Base-by-base conservation (phyloP, 2,329 filamentous ascomycete genomes). In the Colletotrichum sidae region DNA sequence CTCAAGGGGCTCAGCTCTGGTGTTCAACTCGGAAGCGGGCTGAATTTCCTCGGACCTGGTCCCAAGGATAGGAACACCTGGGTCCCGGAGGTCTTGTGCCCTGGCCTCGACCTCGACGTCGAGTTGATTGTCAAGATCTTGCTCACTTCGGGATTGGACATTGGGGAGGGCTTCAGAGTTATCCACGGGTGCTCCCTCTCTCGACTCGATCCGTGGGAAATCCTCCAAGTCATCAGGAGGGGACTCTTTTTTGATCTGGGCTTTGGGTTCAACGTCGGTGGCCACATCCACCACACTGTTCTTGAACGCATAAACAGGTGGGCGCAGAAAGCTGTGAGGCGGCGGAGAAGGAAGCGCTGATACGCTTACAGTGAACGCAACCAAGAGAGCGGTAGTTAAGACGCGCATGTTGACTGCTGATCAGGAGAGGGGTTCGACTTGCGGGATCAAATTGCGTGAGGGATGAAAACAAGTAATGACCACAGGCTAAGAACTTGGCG, bases 271-370 rank as follows among this genome's bases (percentile, higher is more conserved):
- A 13, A 38, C 4, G 10, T 55, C 33, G 13, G 35, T 10, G 34
- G 13, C 37, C 5, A 46, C 49, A 2, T 38, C 10, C 2, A 15
- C 8, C 4, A 8, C 10, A 4, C 41, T 34, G 8, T 54, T 37
- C 6, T n/a, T 60, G 56, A 45, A 55, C 17, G 15, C 34, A 11
- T 54, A 33, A 13, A 47, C 44, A 2, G 56, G 44, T 8, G 60
- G 44, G 0, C n/a, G 56, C 1, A 39, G 8, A n/a, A 60, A 12
- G 11, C 50, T 17, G 2, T 56, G 56, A 5, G 46, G 45, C 11
- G 35, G 6, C 39, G 25, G 44, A 17, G 60, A 37, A 8, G 56
- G 55, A n/a, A 37, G 35, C 3, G 55, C 56, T 0, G 44, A 34
- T 3, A 51, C 45, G 13, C 38, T n/a, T 2, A 45, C 51, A 13